Conservation (phyloP, 2,329 filamentous ascomycete species). For the Dothideomycetes sp. region DNA sequence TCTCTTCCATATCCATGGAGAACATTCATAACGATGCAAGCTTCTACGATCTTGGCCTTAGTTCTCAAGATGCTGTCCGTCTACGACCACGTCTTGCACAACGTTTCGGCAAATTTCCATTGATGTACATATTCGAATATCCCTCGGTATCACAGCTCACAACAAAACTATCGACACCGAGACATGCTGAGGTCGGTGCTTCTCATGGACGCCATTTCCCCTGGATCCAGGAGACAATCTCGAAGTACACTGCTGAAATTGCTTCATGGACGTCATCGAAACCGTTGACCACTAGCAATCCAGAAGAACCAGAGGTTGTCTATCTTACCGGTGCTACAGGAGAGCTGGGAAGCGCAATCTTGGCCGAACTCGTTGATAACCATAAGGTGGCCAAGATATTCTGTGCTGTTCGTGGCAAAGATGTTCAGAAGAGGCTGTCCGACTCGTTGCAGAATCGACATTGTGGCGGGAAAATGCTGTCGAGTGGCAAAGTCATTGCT, state of each 20-base stretch:
- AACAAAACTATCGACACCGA: neutral
- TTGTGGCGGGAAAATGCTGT: conserved; percentile 15
- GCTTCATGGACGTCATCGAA: neutral
- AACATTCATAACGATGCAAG: neutral
- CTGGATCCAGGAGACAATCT: conserved; percentile 1
- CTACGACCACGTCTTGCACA: conserved; percentile 20
- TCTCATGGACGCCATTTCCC: neutral
- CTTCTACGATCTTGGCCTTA: conserved; percentile 14
- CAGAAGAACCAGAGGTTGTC: neutral
- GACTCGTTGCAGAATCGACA: conserved; percentile 17
- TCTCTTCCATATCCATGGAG: neutral
- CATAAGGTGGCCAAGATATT: conserved; percentile 1
- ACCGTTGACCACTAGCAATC: neutral
- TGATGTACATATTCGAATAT: conserved; percentile 25
- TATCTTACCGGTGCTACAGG: conserved; percentile 15
- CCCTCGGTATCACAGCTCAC: conserved; percentile 20
- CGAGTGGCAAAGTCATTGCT: conserved; percentile 3
- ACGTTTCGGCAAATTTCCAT: conserved; percentile 20
- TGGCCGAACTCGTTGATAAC: conserved; percentile 11
- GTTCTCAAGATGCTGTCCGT: conserved; percentile 18
- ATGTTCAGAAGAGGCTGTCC: conserved; percentile 19
- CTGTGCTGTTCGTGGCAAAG: conserved; percentile 11
- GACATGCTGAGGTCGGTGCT: neutral
- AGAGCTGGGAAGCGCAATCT: conserved; percentile 12
- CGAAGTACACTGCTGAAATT: neutral